phyloP scores from a whole-genome alignment of 2,329 filamentous ascomycete genomes.

The Exophiala sp. region DNA sequence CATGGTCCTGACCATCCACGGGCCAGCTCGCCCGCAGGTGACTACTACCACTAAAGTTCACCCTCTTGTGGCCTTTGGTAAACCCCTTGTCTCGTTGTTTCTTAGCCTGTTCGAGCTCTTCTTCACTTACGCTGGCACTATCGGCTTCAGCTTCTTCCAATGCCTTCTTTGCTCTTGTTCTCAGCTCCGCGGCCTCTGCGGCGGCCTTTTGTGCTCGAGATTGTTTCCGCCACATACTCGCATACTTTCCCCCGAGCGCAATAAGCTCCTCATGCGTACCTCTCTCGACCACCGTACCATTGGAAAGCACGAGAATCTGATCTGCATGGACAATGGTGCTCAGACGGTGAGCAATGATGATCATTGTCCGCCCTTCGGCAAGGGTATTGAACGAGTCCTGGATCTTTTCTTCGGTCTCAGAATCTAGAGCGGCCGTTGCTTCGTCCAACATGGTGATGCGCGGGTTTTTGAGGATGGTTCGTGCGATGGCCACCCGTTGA shows the following conservation, averaged over 20 bases:
- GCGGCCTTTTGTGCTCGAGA: conserved; percentile 68
- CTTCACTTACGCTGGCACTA: conserved; percentile 46
- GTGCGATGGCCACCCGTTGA: conserved; percentile 86
- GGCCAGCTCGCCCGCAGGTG: conserved; percentile 17
- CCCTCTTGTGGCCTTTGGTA: conserved; percentile 23
- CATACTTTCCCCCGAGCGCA: conserved; percentile 64
- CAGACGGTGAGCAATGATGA: conserved; percentile 88
- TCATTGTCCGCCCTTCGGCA: conserved; percentile 77
- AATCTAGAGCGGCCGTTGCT: conserved; percentile 84
- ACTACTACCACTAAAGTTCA: conserved; percentile 28
- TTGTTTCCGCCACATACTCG: conserved; percentile 85
- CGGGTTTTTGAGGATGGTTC: conserved; percentile 86
- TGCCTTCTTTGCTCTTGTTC: conserved; percentile 40
- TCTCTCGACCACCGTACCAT: conserved; percentile 68
- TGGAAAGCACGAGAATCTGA: conserved; percentile 72
- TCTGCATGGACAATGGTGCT: conserved; percentile 82
- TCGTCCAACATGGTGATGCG: conserved; percentile 90
- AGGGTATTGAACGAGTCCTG: conserved; percentile 78
- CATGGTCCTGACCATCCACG: conserved; percentile 17
- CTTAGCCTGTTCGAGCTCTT: conserved; percentile 33
- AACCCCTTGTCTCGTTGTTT: conserved; percentile 13
- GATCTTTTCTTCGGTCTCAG: conserved; percentile 88
- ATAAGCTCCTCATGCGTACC: conserved; percentile 76
- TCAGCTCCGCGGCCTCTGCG: conserved; percentile 50
- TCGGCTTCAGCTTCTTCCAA: conserved; percentile 39